These are phyloP conservation scores for Microascus cirrosus DNA, from an alignment of 2,329 filamentous ascomycete species.

Conservation along the genomic window DNA sequence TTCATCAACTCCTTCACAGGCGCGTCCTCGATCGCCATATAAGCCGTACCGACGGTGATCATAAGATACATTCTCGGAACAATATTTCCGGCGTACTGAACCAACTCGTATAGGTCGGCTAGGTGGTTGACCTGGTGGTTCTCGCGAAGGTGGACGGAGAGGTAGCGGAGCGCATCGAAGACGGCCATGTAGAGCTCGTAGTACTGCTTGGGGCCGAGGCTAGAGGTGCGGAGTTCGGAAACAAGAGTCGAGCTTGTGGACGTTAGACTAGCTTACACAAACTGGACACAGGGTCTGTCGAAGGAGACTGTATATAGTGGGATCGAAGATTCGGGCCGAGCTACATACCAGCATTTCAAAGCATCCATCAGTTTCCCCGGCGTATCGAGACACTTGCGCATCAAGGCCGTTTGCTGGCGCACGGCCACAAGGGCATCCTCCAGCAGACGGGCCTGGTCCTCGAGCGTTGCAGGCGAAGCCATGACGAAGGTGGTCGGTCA, in stretches of 20 bases:
- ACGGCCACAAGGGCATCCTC: slow-evolving; percentile 96
- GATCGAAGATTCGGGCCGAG: slow-evolving; percentile 3
- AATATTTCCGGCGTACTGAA: slow-evolving; percentile 97
- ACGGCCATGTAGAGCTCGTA: slow-evolving; percentile 99
- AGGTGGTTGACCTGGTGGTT: slow-evolving; percentile 97
- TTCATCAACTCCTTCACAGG: slow-evolving; percentile 99
- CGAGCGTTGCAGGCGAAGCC: slow-evolving; percentile 50
- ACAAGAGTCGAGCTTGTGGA: slow-evolving; percentile 77
- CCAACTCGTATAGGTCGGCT: slow-evolving; percentile 92
- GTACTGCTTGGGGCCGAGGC: slow-evolving; percentile 97
- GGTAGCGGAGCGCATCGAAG: slow-evolving; percentile 92
- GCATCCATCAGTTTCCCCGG: slow-evolving; percentile 99
- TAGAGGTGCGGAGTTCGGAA: slow-evolving; percentile 95
- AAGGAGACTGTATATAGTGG: neutral
- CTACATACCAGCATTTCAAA: slow-evolving; percentile 90
- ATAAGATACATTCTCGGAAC: slow-evolving; percentile 93
- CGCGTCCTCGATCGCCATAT: slow-evolving; percentile 97
- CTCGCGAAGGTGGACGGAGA: slow-evolving; percentile 92
- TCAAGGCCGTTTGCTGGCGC: slow-evolving; percentile 90
- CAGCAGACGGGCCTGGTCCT: slow-evolving; percentile 83
- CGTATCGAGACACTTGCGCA: slow-evolving; percentile 95
- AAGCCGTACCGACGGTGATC: slow-evolving; percentile 98
- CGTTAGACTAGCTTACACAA: slow-evolving; percentile 5
- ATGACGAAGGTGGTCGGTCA: slow-evolving; percentile 13
- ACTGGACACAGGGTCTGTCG: neutral